Conservation (phyloP, 2,329 filamentous ascomycete species). For the Chaetomium olivaceum region DNA sequence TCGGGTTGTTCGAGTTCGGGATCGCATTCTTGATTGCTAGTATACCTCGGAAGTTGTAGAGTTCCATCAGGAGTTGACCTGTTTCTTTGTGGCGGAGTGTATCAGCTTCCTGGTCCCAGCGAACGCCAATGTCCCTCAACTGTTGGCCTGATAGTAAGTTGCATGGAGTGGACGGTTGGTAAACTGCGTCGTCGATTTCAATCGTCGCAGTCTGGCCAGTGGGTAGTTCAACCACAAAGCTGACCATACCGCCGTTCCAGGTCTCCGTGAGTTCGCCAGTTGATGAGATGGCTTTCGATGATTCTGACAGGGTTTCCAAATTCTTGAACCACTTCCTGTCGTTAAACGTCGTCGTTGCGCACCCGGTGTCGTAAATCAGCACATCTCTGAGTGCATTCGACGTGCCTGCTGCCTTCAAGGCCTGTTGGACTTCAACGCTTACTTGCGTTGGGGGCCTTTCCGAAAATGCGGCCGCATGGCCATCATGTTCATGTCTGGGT, state of each 20-base stretch:
- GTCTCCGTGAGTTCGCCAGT: neutral
- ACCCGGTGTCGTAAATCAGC: neutral
- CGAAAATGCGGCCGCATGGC: neutral
- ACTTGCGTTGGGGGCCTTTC: neutral
- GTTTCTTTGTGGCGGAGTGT: too few species aligned
- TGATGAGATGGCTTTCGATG: neutral
- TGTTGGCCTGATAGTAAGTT: too few species aligned
- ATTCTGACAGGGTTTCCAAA: neutral
- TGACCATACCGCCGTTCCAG: neutral
- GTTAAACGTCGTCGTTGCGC: neutral
- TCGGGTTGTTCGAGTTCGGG: too few species aligned
- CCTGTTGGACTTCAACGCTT: constrained; percentile 10
- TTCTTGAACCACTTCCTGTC: neutral
- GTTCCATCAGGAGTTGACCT: too few species aligned
- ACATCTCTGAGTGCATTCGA: neutral
- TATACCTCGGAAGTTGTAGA: too few species aligned
- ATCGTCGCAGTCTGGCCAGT: neutral
- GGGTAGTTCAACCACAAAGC: too few species aligned
- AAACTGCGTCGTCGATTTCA: neutral
- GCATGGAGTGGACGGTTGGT: too few species aligned
- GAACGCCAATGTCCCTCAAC: too few species aligned
- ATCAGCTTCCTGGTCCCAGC: too few species aligned
- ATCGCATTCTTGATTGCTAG: too few species aligned
- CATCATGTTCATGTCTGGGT: neutral
- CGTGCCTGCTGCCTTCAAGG: neutral